Evolutionary conservation across 1,139 yeast genomes (phyloP), one percentile per base, ranked within the genome.

Genomic region (Debaryomycetaceae sp.): DNA sequence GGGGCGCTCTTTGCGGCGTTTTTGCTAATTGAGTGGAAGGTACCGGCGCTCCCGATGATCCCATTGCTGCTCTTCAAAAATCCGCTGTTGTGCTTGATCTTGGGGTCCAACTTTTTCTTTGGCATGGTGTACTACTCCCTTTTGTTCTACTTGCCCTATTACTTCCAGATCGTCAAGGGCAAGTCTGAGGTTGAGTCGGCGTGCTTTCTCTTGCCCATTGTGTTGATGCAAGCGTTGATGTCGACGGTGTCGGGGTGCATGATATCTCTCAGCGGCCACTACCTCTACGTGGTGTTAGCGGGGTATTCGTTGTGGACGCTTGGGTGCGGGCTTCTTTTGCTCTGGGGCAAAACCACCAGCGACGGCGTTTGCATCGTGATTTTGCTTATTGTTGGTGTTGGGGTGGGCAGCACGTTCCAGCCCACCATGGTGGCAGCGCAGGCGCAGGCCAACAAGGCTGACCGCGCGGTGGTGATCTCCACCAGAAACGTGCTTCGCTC

Each of bases 381-480:
- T 1, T 41, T 71, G 34, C 37, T 69, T 8, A 28, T 69, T 5
- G 60, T 64, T 53, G 81, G 81, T 4, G 35, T 55, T 4, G 80
- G 80, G 1, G 50, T 52, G 11, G 61, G 58, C 1, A 47, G 40
- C 25, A 46, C 53, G 3, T 55, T 55, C 42, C 59, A 55, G 31
- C 61, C 60, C 5, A 65, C 77, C 0, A 58, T 75, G 59, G 67
- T 74, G 6, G 79, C 79, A 1, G 66, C 65, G 2, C 76, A 71
- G 46, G 77, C 80, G 1, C 74, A 72, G 34, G 62, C 75, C 6
- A 55, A 48, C 23, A 63, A 62, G 30, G 56, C 69, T 2, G 79
- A 75, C 38, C 50, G 81, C 28, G 78, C 81, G 0, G 76, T 74
- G 9, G 74, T 73, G 7, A 73, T 74, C 7, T 63, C 78, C 3